Evolutionary conservation across 1,284 basidiomycete genomes (phyloP).

Genomic region (Sanghuangporus sanghuang): DNA sequence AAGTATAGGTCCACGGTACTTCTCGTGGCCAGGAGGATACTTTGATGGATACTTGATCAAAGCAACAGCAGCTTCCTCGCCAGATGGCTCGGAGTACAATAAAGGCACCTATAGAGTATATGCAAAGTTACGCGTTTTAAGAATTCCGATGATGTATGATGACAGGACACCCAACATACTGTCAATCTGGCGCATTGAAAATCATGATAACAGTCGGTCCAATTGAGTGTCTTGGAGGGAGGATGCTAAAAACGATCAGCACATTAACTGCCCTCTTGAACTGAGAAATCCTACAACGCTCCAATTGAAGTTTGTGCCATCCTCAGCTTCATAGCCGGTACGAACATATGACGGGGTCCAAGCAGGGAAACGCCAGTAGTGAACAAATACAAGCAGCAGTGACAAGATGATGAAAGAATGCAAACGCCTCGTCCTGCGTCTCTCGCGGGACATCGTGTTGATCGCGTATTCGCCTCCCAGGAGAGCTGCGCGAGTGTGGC

Average conservation of each 20-base stretch:
- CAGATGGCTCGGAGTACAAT: conserved; percentile 26
- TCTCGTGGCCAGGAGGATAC: conserved; percentile 19
- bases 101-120: conserved; percentile 25
- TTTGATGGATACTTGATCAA: conserved; percentile 24
- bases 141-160: not conserved
- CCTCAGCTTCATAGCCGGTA: not conserved
- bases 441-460: not conserved
- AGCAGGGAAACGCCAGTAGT: not conserved
- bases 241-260: not conserved
- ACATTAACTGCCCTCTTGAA: not conserved
- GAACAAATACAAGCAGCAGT: not conserved
- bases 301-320: not conserved
- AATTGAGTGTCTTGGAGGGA: conserved; percentile 6
- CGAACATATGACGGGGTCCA: not conserved
- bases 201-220: conserved; percentile 6
- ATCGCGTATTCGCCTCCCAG: not conserved
- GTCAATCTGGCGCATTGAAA: conserved; percentile 10
- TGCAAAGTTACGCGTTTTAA: not conserved
- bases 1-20: conserved; percentile 29
- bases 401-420: not conserved
- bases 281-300: not conserved
- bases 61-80: conserved; percentile 26
- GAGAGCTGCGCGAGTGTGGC: not conserved
- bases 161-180: not conserved
- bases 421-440: not conserved